phyloP scores from a whole-genome alignment of 2,329 filamentous ascomycete genomes.

The Colletotrichum limetticola region DNA sequence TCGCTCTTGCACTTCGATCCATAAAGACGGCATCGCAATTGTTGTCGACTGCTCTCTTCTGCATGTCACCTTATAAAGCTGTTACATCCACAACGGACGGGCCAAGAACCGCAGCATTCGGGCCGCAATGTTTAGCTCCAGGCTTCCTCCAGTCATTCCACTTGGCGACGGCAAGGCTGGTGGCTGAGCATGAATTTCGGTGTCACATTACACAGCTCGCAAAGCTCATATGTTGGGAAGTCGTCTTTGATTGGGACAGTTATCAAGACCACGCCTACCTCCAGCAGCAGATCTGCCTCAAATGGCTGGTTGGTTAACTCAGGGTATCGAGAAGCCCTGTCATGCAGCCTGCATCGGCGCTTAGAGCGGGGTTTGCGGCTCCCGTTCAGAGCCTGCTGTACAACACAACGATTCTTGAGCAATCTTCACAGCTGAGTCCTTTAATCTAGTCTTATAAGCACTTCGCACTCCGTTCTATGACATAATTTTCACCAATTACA shows the following conservation, averaged over 20 bases:
- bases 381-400: conserved; percentile 4
- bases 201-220: background rate
- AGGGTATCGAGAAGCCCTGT: background rate
- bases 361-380: conserved; percentile 1
- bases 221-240: background rate
- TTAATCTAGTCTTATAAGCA: background rate
- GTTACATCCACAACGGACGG: background rate
- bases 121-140: background rate
- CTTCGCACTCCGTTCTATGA: too few relatives aligned
- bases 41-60: background rate
- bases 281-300: background rate
- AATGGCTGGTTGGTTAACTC: conserved; percentile 13
- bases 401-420: background rate
- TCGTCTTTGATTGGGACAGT: background rate
- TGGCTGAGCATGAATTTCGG: background rate
- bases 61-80: background rate
- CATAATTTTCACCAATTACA: too few relatives aligned
- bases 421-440: background rate
- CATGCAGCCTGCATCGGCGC: conserved; percentile 1
- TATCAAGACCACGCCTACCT: background rate
- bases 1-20: background rate
- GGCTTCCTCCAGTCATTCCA: background rate
- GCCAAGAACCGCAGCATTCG: background rate
- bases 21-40: background rate
- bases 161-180: background rate